phyloP scores from a whole-genome alignment of 306 rosid species.

The Trichosanthes cucumerina region DNA sequence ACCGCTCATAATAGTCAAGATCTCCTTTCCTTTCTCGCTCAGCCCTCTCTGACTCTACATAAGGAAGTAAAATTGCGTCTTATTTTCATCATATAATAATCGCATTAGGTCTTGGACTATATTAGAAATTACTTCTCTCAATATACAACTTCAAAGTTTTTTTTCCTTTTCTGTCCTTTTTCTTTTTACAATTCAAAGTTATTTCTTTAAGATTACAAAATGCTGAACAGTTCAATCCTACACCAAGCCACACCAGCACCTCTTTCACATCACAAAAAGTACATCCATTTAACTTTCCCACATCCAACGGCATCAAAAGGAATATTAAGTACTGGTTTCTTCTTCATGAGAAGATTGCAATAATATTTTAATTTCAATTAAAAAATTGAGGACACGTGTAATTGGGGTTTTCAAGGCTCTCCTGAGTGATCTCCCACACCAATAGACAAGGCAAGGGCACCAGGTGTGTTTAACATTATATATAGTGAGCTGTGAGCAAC shows the following conservation, averaged over 20 bases:
- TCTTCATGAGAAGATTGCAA: not conserved
- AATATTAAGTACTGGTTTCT: not conserved
- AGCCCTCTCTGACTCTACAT: constrained; percentile 80
- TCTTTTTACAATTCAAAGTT: not conserved
- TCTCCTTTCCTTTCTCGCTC: constrained; percentile 98
- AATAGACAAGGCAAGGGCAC: not conserved
- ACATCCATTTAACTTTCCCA: not conserved
- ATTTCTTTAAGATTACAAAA: not conserved
- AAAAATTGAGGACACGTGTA: constrained; percentile 1
- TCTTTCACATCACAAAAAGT: not conserved
- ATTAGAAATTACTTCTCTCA: not conserved
- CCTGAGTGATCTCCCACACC: not conserved
- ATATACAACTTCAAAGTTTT: not conserved
- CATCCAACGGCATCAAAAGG: not conserved
- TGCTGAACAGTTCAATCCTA: not conserved
- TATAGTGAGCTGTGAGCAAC: not conserved
- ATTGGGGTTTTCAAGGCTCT: not conserved
- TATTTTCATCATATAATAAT: not conserved
- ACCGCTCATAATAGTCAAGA: constrained; percentile 83
- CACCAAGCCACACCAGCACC: not conserved
- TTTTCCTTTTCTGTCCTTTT: not conserved
- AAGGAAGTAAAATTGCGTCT: not conserved
- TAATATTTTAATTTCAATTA: not conserved
- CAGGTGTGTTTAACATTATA: not conserved
- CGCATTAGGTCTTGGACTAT: not conserved